Percentiles rank a stretch among this genome's conserved stretches.
These are phyloP conservation scores for Dissoconium aciculare DNA, from an alignment of 2,329 filamentous ascomycete genomes.

Conservation along the genomic window DNA sequence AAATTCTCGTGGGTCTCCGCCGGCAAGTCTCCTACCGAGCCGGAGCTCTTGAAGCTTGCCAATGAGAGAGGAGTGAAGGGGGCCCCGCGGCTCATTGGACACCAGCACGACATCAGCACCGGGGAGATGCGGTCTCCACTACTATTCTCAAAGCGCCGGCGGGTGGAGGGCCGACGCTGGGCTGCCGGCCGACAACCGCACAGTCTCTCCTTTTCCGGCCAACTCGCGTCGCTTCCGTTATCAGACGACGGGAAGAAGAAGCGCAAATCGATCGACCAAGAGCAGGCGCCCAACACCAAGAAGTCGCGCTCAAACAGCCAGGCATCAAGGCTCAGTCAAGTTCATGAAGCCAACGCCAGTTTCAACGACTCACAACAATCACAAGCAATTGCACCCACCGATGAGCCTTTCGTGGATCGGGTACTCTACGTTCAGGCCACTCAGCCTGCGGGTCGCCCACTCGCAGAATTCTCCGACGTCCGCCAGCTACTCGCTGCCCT, in stretches of 20 bases:
- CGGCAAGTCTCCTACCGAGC: slow-evolving; percentile 1
- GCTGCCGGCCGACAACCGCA: not conserved
- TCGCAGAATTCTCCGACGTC: not conserved
- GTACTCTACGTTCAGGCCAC: slow-evolving; percentile 1
- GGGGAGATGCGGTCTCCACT: not conserved
- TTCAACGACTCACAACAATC: slow-evolving; percentile 1
- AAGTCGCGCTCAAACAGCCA: slow-evolving; percentile 1
- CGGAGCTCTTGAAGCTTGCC: slow-evolving; percentile 1
- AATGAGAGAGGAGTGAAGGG: not conserved
- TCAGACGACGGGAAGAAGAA: slow-evolving; percentile 1
- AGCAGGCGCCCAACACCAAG: not conserved
- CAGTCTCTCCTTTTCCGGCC: slow-evolving; percentile 1
- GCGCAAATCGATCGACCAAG: not conserved
- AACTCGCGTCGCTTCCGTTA: slow-evolving; percentile 1
- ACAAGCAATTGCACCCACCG: not conserved
- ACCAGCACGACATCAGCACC: slow-evolving; percentile 1
- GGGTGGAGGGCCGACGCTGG: not conserved
- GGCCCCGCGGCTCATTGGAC: not conserved
- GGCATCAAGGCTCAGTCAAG: slow-evolving; percentile 1
- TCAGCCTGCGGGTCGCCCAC: not conserved
- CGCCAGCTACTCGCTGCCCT: not conserved
- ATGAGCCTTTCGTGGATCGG: slow-evolving; percentile 1
- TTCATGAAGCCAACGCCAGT: not conserved
- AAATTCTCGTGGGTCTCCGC: slow-evolving; percentile 1
- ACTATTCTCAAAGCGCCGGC: slow-evolving; percentile 1